Conservation (phyloP, 805 yeast genomes). For the Ogataea wickerhamii region DNA sequence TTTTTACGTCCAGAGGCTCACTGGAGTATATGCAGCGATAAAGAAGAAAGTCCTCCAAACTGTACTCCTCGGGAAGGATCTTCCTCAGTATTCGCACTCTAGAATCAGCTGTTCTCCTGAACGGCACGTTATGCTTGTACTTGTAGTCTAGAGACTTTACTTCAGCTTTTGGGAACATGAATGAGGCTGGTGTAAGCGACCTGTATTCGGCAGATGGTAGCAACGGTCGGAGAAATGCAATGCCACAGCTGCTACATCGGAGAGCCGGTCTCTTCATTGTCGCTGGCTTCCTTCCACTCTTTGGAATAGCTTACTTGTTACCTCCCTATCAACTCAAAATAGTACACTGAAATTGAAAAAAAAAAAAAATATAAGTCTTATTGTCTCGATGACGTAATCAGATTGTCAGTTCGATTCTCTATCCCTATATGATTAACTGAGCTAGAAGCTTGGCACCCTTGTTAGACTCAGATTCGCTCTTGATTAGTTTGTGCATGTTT, state of each 20-base stretch:
- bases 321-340: too few relatives aligned
- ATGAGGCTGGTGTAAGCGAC: slow-evolving; percentile 10
- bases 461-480: slow-evolving; percentile 41
- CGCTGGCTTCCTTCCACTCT: too few relatives aligned
- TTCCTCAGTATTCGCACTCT: slow-evolving; percentile 20
- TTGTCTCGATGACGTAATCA: too few relatives aligned
- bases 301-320: too few relatives aligned
- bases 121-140: slow-evolving; percentile 14
- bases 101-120: slow-evolving; percentile 23
- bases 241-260: too few relatives aligned
- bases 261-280: too few relatives aligned
- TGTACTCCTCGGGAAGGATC: slow-evolving; percentile 23
- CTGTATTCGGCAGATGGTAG: neutral
- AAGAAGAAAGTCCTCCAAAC: slow-evolving; percentile 18
- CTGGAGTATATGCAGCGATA: slow-evolving; percentile 23
- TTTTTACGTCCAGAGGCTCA: slow-evolving; percentile 8
- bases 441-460: slow-evolving; percentile 56
- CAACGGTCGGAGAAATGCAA: neutral
- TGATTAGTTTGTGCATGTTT: slow-evolving; percentile 42
- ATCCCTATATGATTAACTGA: neutral
- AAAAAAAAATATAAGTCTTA: too few relatives aligned
- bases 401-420: too few relatives aligned
- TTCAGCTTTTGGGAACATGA: neutral
- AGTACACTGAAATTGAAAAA: too few relatives aligned
- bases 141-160: slow-evolving; percentile 7